These are phyloP conservation scores for Globisporangium lucens DNA, from an alignment of 352 stramenopile genomes.

Conservation along the genomic window DNA sequence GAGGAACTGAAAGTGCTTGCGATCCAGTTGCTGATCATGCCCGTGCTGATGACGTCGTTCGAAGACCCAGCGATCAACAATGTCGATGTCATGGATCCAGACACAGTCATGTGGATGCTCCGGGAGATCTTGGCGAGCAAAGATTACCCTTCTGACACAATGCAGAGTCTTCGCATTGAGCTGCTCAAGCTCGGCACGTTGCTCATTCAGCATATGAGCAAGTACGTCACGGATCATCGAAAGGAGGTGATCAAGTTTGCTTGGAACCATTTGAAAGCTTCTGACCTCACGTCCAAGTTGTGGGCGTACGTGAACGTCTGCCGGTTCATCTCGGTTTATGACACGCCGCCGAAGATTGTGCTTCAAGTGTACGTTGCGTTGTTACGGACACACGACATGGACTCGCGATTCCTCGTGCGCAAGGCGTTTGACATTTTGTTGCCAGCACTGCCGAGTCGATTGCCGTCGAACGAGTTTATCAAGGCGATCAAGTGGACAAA, in stretches of 20 bases:
- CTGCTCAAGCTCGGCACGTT: conserved; percentile 95
- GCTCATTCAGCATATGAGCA: conserved; percentile 94
- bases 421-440: conserved; percentile 95
- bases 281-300: conserved; percentile 94
- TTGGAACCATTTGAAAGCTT: conserved; percentile 95
- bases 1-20: conserved; percentile 92
- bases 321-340: conserved; percentile 95
- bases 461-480: conserved; percentile 93
- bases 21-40: conserved; percentile 93
- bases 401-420: conserved; percentile 93
- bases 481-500: conserved; percentile 97
- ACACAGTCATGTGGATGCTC: conserved; percentile 88
- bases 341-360: conserved; percentile 96
- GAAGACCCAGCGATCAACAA: conserved; percentile 75
- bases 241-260: conserved; percentile 99
- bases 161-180: conserved; percentile 85
- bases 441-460: conserved; percentile 85
- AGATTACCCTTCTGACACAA: conserved; percentile 62
- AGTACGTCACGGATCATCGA: conserved; percentile 90
- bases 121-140: conserved; percentile 86
- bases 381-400: conserved; percentile 92
- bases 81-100: conserved; percentile 80
- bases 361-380: conserved; percentile 96
- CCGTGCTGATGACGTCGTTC: conserved; percentile 88
- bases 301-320: conserved; percentile 98